Percentiles rank a stretch among this genome's conserved stretches.
Evolutionary conservation across 441 rosid species (phyloP).

Genomic region (Erodium trifolium): DNA sequence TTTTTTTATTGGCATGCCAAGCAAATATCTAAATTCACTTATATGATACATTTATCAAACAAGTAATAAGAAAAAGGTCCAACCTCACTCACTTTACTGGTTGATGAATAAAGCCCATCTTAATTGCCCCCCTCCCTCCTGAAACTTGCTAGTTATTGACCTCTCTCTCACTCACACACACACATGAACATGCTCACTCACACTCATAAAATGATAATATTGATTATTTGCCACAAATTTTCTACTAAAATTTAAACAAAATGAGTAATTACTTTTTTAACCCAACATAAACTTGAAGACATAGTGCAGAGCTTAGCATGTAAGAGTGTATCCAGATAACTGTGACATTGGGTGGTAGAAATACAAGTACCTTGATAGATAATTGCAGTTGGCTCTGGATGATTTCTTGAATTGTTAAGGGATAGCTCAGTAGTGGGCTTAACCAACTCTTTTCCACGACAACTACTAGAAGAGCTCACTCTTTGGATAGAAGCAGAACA

Average conservation of each 20-base stretch:
- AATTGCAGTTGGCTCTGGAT: slow-evolving; percentile 11
- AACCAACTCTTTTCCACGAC: slow-evolving; percentile 11
- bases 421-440: slow-evolving; percentile 6
- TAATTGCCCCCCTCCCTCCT: too few relatives aligned
- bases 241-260: neutral
- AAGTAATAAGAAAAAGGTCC: neutral
- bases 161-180: neutral
- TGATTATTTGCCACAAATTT: neutral
- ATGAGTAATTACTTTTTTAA: neutral
- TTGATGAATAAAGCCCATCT: too few relatives aligned
- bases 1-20: too few relatives aligned
- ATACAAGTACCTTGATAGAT: slow-evolving; percentile 15
- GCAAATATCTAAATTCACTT: neutral
- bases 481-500: slow-evolving; percentile 9
- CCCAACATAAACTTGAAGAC: slow-evolving; percentile 1
- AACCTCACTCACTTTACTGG: neutral
- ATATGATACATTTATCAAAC: neutral
- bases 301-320: neutral
- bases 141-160: too few relatives aligned
- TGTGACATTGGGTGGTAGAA: neutral
- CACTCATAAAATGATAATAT: neutral
- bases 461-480: slow-evolving; percentile 8
- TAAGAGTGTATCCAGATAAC: neutral
- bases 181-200: neutral
- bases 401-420: neutral